Evolutionary conservation across 441 rosid species (phyloP).

Genomic region (Brassica balearica): DNA sequence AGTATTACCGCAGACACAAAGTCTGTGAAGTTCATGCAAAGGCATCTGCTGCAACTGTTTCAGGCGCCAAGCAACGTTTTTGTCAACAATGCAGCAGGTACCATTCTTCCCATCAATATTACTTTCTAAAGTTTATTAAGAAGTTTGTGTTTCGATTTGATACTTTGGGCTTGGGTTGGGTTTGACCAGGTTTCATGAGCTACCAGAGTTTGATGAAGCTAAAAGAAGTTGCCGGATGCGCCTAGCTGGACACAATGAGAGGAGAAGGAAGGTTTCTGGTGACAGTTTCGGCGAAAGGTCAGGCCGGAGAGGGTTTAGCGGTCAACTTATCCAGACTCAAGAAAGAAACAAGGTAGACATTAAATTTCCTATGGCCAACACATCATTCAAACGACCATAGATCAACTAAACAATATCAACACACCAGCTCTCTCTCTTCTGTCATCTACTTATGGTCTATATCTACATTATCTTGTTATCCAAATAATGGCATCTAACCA

Average conservation of each 20-base stretch:
- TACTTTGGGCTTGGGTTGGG: conserved; percentile 5
- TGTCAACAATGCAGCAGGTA: conserved; percentile 87
- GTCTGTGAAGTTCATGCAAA: conserved; percentile 76
- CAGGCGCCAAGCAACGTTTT: conserved; percentile 63
- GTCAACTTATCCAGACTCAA: conserved; percentile 48
- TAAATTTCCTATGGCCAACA: conserved; percentile 49
- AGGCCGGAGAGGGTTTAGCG: conserved; percentile 42
- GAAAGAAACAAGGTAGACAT: conserved; percentile 52
- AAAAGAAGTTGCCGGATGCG: conserved; percentile 76
- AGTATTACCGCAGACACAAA: conserved; percentile 71
- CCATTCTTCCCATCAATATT: not conserved
- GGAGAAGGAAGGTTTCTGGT: conserved; percentile 63
- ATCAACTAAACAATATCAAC: conserved; percentile 52
- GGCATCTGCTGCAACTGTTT: conserved; percentile 55
- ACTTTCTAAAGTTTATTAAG: not conserved
- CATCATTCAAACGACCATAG: conserved; percentile 60
- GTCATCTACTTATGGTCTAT: conserved; percentile 53
- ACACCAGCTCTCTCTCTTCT: conserved; percentile 79
- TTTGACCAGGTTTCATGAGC: conserved; percentile 68
- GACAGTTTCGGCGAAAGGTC: conserved; percentile 60
- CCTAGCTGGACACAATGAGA: conserved; percentile 71
- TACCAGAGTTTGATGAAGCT: conserved; percentile 65
- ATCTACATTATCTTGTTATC: conserved; percentile 25
- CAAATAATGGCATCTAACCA: conserved; percentile 31
- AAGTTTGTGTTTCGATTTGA: conserved; percentile 25